phyloP scores from a whole-genome alignment of 2,329 filamentous ascomycete genomes.

The Sporothrix protearum region DNA sequence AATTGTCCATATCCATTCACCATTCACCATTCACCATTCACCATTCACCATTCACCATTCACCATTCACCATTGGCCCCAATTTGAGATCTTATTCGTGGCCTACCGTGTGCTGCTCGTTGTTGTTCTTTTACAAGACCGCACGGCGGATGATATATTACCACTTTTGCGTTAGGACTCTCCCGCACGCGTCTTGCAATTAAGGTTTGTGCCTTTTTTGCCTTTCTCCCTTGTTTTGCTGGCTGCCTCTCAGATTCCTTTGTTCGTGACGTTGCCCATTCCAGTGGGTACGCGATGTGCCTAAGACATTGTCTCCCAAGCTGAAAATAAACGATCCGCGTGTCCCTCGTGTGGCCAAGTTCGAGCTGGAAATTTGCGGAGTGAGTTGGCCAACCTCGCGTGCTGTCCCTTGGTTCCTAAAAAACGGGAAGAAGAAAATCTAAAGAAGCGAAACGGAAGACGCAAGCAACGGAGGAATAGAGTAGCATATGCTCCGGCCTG shows the following conservation, averaged over 20 bases:
- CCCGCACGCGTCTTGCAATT: background rate
- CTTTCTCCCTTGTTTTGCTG: background rate
- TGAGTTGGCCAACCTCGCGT: background rate
- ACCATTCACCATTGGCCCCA: background rate
- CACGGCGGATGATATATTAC: background rate
- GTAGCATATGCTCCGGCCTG: background rate
- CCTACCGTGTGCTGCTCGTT: background rate
- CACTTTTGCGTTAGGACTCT: background rate
- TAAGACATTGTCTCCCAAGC: background rate
- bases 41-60: background rate
- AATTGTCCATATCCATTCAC: background rate
- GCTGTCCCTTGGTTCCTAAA: background rate
- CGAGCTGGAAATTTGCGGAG: background rate
- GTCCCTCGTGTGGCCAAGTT: background rate
- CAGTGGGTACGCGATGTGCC: background rate
- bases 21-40: background rate
- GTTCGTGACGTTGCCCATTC: background rate
- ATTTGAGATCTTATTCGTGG: background rate
- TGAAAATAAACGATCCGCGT: background rate
- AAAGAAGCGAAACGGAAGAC: background rate
- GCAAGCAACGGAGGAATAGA: background rate
- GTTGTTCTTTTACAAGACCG: background rate
- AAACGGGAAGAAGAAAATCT: background rate
- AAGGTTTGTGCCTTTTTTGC: background rate
- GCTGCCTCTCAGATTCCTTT: background rate